These are phyloP conservation scores for Pestalotiopsis sp. DNA, from an alignment of 2,329 filamentous ascomycete genomes.

Conservation along the genomic window DNA sequence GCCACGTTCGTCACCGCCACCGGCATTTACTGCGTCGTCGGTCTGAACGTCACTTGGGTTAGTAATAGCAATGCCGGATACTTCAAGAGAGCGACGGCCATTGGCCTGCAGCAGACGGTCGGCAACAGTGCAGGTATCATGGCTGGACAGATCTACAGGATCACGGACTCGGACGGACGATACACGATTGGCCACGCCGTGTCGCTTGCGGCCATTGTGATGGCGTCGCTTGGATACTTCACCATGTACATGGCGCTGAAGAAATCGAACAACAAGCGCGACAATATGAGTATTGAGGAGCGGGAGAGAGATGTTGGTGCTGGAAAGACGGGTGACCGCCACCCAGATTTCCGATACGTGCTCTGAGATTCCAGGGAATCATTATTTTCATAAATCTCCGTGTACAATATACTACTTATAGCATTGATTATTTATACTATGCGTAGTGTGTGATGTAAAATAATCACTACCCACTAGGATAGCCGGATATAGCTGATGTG, in stretches of 20 bases:
- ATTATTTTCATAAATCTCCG: no score
- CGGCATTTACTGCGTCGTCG: constrained; percentile 21
- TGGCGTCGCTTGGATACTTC: constrained; percentile 16
- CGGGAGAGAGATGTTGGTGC: constrained; percentile 7
- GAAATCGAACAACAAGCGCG: constrained; percentile 14
- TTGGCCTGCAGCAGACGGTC: constrained; percentile 21
- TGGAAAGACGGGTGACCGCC: constrained; percentile 16
- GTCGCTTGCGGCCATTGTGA: constrained; percentile 14
- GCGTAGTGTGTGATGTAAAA: no score
- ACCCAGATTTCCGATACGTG: constrained; percentile 18
- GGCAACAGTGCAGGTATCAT: constrained; percentile 30
- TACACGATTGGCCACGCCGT: constrained; percentile 18
- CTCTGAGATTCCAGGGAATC: background rate
- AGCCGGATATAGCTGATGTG: no score
- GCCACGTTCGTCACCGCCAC: constrained; percentile 19
- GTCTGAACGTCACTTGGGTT: constrained; percentile 20
- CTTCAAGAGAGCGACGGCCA: constrained; percentile 21
- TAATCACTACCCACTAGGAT: no score
- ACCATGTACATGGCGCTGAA: constrained; percentile 12
- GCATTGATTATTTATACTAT: no score
- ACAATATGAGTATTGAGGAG: constrained; percentile 15
- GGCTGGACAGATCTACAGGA: constrained; percentile 20
- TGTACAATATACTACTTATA: no score
- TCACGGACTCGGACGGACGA: constrained; percentile 15
- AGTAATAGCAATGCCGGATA: constrained; percentile 22